Evolutionary conservation across 1,284 basidiomycete genomes (phyloP), one percentile per base, ranked within the genome.

Genomic region (Acaromyces ingoldii): DNA sequence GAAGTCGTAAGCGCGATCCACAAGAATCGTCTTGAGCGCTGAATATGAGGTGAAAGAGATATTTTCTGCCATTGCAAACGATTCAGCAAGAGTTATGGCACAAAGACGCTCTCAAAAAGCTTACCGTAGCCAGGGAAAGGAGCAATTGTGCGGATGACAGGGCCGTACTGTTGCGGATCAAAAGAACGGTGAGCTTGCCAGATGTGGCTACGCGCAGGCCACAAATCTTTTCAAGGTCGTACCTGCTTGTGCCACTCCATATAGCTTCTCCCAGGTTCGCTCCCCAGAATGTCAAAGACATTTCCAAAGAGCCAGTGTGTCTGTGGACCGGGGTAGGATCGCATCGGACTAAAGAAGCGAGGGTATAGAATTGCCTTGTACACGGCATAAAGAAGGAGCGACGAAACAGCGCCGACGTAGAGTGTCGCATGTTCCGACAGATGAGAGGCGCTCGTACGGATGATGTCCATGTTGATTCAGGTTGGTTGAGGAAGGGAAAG

Each of bases 181-280:
- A 11, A 36, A 46, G 44, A 2, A 36, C 13, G 34, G 9, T 29
- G 6, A 42, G 17, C 36, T 9, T 43, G 6, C 2, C 22, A 6
- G 6, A 36, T 2, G 25, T 39, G 10, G 19, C n/a, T 42, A 6
- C 15, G 34, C 11, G 6, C 10, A 47, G 9, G 7, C 24, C n/a
- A 37, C 11, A 29, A 17, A 9, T 17, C 13, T 9, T 43, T 17
- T 60, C 60, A 46, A 25, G 46, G 45, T 65, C 48, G 41, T 47
- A n/a, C 6, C 34, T 22, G 29, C 26, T 28, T 38, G 33, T 11
- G 31, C 48, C 48, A 49, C 15, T 7, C 22, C 22, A 10, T 38
- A 9, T 9, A 7, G 7, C 15, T 10, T 19, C 10, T 28, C 5
- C 48, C 48, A 4, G 48, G 24, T n/a, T 33, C 48, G 17, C n/a